Evolutionary conservation across 139 green algal species (phyloP).

Genomic region (Chlamydomonas sp.): DNA sequence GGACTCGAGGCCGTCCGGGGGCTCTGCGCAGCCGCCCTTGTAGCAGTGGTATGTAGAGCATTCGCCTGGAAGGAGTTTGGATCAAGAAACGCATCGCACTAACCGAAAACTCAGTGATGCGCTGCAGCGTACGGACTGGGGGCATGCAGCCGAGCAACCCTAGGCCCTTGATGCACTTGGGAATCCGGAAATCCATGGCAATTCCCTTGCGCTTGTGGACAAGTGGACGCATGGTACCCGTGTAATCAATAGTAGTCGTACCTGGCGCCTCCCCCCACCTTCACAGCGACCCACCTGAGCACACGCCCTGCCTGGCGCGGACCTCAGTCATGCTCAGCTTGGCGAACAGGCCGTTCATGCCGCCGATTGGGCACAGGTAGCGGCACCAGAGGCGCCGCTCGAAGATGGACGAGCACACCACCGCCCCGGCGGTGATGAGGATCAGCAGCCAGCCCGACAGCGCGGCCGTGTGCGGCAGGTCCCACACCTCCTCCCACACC

Average conservation of each 20-base stretch:
- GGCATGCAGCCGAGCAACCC: too few relatives aligned
- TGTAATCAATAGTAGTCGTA: not conserved
- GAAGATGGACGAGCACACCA: slow-evolving; percentile 74
- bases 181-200: too few relatives aligned
- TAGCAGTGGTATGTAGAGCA: slow-evolving; percentile 81
- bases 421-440: slow-evolving; percentile 84
- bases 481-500: slow-evolving; percentile 82
- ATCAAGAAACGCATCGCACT: not conserved
- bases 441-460: slow-evolving; percentile 86
- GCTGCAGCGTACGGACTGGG: too few relatives aligned
- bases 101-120: too few relatives aligned
- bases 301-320: slow-evolving; percentile 82
- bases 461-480: slow-evolving; percentile 74
- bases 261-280: not conserved
- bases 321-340: slow-evolving; percentile 87
- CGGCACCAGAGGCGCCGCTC: slow-evolving; percentile 84
- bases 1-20: slow-evolving; percentile 47
- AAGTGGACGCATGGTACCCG: too few relatives aligned
- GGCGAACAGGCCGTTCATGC: slow-evolving; percentile 91
- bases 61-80: slow-evolving; percentile 44
- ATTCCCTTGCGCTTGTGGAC: too few relatives aligned
- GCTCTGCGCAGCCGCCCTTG: slow-evolving; percentile 59
- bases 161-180: too few relatives aligned
- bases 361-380: slow-evolving; percentile 82
- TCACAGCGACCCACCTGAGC: slow-evolving; percentile 54